Percentiles rank a stretch among this genome's conserved stretches.
phyloP scores from a whole-genome alignment of 1,139 yeast genomes.

The Geotrichum reessii region DNA sequence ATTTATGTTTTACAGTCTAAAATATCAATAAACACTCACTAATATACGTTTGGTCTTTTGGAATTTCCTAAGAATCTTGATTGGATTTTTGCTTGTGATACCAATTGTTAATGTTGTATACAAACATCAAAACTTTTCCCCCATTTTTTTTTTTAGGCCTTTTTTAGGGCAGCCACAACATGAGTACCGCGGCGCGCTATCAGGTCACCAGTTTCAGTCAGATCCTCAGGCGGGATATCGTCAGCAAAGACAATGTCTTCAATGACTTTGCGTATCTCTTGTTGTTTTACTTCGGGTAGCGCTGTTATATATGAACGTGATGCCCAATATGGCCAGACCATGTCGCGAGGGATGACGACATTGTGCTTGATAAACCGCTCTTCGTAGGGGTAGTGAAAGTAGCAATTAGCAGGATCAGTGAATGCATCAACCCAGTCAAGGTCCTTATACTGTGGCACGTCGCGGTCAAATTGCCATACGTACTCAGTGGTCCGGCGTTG shows the following conservation, averaged over 20 bases:
- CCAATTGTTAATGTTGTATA: neutral
- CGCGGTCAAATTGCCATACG: constrained; percentile 34
- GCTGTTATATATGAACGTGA: constrained; percentile 55
- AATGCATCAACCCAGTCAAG: constrained; percentile 47
- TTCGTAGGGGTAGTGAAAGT: constrained; percentile 35
- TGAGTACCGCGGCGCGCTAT: constrained; percentile 13
- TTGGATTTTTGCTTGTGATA: neutral
- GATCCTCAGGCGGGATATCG: constrained; percentile 7
- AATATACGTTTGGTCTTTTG: too few relatives aligned
- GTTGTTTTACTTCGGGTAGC: constrained; percentile 40
- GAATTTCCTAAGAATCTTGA: too few relatives aligned
- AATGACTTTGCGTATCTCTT: constrained; percentile 34
- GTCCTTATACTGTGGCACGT: constrained; percentile 57
- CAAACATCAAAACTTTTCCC: neutral
- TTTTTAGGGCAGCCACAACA: constrained; percentile 8
- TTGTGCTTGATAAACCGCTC: constrained; percentile 36
- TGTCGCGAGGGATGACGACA: constrained; percentile 22
- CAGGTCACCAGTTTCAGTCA: constrained; percentile 6
- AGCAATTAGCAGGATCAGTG: constrained; percentile 20
- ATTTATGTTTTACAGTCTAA: too few relatives aligned
- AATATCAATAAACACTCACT: too few relatives aligned
- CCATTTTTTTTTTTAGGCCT: neutral
- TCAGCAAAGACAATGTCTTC: constrained; percentile 28
- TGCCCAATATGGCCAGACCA: constrained; percentile 50
- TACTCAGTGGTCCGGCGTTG: constrained; percentile 35